Evolutionary conservation across 169 alveolate genomes (phyloP), one percentile per base, ranked within the genome.

Genomic region (Eimeria necatrix): DNA sequence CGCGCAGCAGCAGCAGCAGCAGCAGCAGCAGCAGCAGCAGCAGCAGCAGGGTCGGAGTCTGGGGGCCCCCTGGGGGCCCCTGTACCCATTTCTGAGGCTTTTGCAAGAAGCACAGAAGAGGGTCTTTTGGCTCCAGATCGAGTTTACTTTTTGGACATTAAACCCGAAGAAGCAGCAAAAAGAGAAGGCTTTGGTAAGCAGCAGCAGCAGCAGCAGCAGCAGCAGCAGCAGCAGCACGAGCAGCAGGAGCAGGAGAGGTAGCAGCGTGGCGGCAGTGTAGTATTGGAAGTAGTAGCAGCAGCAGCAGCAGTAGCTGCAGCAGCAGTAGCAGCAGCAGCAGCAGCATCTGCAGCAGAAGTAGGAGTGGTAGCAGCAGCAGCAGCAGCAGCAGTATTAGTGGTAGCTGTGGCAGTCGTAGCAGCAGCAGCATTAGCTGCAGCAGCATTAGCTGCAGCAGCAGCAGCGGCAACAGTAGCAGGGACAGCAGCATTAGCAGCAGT

Each of bases 181-280:
- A 76, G 86, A 32, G 61, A 46, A 5, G 86, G 86, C 51, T 76
- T 7, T 49, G 86, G 86, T 76, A 26, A 41, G 86, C 56, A 3
- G 48, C 81, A 10, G 53, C 81, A 32, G 81, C 81, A 71, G 81
- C 81, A 71, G 49, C 53, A 71, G 12, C 81, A 61, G 73, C 73
- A 61, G 73, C 73, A 61, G 73, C 73, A 61, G 73, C 73, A 61
- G n/a, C 24, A 14, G 73, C 73, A n/a, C n/a, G n/a, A n/a, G n/a
- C n/a, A n/a, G n/a, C n/a, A n/a, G n/a, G n/a, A n/a, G n/a, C n/a
- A n/a, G n/a, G n/a, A n/a, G n/a, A n/a, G n/a, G n/a, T n/a, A n/a
- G n/a, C n/a, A n/a, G n/a, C n/a, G n/a, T n/a, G n/a, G n/a, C n/a
- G n/a, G n/a, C n/a, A n/a, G n/a, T n/a, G n/a, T n/a, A n/a, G n/a